phyloP scores from a whole-genome alignment of 768 basidiomycete species.

The Hortiboletus flavorubellus region DNA sequence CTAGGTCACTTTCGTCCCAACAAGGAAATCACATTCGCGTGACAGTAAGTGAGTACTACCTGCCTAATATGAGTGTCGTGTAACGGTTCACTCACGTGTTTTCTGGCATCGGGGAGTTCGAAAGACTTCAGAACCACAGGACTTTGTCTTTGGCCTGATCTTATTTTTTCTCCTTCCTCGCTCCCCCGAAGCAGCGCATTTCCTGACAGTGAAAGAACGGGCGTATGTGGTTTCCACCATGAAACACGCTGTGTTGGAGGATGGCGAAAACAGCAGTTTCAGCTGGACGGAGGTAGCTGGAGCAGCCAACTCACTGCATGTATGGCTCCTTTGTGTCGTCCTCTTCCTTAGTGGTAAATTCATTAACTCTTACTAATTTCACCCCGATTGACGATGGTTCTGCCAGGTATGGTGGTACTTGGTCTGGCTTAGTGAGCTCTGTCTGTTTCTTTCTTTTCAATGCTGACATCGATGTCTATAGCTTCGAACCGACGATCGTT shows the following conservation, averaged over 20 bases:
- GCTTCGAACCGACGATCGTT: constrained; percentile 72
- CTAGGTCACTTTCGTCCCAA: no score
- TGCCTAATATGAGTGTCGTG: no score
- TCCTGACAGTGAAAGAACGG: constrained; percentile 51
- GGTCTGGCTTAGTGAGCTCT: constrained; percentile 25
- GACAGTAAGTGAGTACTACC: no score
- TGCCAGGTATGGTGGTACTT: constrained; percentile 14
- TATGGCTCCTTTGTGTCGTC: constrained; percentile 46
- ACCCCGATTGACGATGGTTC: neutral
- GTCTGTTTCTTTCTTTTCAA: constrained; percentile 19
- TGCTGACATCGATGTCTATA: constrained; percentile 37
- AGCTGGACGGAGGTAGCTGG: constrained; percentile 54
- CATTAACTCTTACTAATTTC: neutral
- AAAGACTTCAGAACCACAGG: no score
- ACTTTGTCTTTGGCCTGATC: constrained; percentile 49
- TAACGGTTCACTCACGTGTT: no score
- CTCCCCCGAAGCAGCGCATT: constrained; percentile 42
- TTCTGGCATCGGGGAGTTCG: no score
- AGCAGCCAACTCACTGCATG: constrained; percentile 51
- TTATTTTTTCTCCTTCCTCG: constrained; percentile 49
- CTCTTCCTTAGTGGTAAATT: constrained; percentile 51
- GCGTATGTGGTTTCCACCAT: constrained; percentile 37
- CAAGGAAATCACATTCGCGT: no score
- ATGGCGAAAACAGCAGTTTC: constrained; percentile 44
- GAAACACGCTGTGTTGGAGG: constrained; percentile 33